Base-by-base conservation (phyloP, 2,329 filamentous ascomycete species). In the Madurella mycetomatis region DNA sequence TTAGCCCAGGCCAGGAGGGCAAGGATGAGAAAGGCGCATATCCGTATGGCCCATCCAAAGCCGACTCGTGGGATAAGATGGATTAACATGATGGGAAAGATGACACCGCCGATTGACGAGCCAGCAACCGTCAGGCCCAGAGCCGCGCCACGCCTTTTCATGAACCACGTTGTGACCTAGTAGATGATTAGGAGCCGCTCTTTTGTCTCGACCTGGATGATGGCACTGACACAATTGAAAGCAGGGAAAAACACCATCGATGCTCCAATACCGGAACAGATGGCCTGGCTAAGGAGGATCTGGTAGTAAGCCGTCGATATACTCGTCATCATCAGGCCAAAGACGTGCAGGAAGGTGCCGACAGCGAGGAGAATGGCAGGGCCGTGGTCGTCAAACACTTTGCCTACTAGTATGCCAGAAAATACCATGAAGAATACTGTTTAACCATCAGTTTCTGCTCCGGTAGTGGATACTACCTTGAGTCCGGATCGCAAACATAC, bases 291-390 rank as follows among this genome's bases (percentile, higher is more conserved):
- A 9, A 70, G 61, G 46, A 69, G 45, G 39, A 69, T 59, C 55
- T 69, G 67, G 54, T 67, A 69, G 56, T 69, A 69, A 50, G 58
- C 15, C 30, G 44, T 56, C 7, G 64, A 66, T 40, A 84, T 65
- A 41, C 72, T 76, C 1, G 78, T 73, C 79, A 84, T 82, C 79
- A 85, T 83, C 15, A 83, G 64, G 8, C 78, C 76, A 42, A 84
- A 76, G 18, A 84, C 73, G 60, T 81, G 75, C 55, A 81, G 64
- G 56, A 81, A 67, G 2, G 74, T 74, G 11, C 80, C 80, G 34
- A 68, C 61, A 1, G 78, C 30, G 2, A 82, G 64, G 2, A 85
- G 65, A 40, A 71, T 72, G 34, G 75, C 74, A 1, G 83, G 80
- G 0, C 83, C 83, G 57, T 81, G 78, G 57, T 74, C 78, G 61